phyloP scores from a whole-genome alignment of 345 rosid genomes.

The Dimocarpus longan region DNA sequence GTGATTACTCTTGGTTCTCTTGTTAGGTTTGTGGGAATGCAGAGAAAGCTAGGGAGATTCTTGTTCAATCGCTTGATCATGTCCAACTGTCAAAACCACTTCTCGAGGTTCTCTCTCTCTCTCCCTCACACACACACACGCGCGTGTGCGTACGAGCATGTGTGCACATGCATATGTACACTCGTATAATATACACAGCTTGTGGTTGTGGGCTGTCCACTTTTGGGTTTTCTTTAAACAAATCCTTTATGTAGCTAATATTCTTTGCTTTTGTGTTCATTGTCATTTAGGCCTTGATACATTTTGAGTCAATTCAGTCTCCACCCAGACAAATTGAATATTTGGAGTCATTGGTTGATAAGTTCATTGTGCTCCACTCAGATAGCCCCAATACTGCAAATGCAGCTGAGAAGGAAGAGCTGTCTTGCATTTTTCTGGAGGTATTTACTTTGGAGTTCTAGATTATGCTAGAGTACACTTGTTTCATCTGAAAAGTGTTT shows the following conservation, averaged over 20 bases:
- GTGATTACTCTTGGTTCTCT: neutral
- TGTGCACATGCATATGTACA: neutral
- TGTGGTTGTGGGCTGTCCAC: neutral
- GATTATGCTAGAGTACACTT: neutral
- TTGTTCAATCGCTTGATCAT: constrained; percentile 71
- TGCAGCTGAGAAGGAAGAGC: constrained; percentile 79
- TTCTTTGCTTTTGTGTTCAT: constrained; percentile 10
- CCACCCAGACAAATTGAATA: constrained; percentile 70
- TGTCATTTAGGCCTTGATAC: constrained; percentile 57
- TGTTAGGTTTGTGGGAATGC: constrained; percentile 65
- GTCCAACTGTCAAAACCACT: constrained; percentile 77
- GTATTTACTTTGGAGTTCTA: constrained; percentile 31
- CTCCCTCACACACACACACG: neutral
- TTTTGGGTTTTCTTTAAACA: neutral
- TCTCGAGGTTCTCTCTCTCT: constrained; percentile 57
- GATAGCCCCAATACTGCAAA: constrained; percentile 52
- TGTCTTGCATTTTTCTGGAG: constrained; percentile 88
- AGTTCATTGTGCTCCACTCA: constrained; percentile 56
- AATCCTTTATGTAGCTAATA: constrained; percentile 13
- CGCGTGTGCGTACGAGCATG: accelerated
- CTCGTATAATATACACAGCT: neutral
- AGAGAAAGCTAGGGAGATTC: constrained; percentile 77
- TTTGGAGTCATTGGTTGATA: constrained; percentile 71
- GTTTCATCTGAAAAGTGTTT: neutral
- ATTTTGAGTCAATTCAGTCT: constrained; percentile 71